Percentiles rank a stretch among this genome's conserved stretches.
phyloP scores from a whole-genome alignment of 345 rosid genomes.

The Hibiscus trionum region DNA sequence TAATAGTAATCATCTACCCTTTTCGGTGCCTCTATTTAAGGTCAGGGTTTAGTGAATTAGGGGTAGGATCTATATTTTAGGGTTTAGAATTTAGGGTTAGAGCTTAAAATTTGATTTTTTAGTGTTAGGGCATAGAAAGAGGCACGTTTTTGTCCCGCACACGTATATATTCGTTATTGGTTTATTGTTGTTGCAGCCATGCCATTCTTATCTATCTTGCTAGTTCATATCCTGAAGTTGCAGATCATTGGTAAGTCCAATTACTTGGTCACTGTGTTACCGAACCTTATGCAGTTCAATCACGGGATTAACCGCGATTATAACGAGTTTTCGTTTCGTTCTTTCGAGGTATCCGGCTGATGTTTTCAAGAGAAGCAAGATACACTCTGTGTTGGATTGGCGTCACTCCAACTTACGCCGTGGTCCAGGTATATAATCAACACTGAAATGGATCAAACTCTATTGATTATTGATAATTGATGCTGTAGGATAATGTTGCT shows the following conservation, averaged over 20 bases:
- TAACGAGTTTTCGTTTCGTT: neutral
- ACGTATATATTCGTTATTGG: no score
- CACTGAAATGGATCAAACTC: constrained; percentile 27
- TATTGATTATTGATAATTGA: neutral
- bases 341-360: constrained; percentile 71
- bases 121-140: no score
- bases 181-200: constrained; percentile 43
- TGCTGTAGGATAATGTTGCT: neutral
- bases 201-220: constrained; percentile 76
- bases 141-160: no score
- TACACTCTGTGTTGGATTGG: constrained; percentile 60
- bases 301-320: neutral
- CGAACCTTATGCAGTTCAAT: neutral
- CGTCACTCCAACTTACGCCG: neutral
- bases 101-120: no score
- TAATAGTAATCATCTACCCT: no score
- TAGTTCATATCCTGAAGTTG: constrained; percentile 65
- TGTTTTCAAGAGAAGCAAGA: constrained; percentile 69
- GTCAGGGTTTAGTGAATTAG: no score
- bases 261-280: neutral
- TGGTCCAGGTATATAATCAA: neutral
- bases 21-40: no score
- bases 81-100: no score
- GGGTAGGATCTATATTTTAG: no score
- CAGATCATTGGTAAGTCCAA: constrained; percentile 64